Percentiles rank a stretch among this genome's conserved stretches.
Conservation (phyloP, 257 asterid species). For the Ophiorrhiza pumila region DNA sequence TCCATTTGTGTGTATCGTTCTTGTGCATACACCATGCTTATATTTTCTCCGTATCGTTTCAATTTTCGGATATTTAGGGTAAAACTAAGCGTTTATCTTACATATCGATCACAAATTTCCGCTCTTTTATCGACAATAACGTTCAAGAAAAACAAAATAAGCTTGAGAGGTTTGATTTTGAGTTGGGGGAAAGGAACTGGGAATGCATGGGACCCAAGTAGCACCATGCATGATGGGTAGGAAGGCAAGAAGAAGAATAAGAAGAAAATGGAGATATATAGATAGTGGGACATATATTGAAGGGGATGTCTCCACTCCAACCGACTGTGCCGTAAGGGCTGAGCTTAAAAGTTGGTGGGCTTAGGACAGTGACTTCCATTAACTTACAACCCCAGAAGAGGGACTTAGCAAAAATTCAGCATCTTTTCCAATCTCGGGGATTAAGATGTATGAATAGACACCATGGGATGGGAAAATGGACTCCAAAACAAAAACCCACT, state of each 20-base stretch:
- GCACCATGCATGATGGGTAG: slow-evolving; percentile 11
- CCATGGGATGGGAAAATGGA: slow-evolving; percentile 1
- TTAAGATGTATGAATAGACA: slow-evolving; percentile 19
- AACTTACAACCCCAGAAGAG: slow-evolving; percentile 21
- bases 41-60: no score
- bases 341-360: slow-evolving; percentile 25
- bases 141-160: neutral
- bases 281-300: slow-evolving; percentile 27
- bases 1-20: no score
- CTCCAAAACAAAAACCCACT: neutral
- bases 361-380: slow-evolving; percentile 29
- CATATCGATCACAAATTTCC: no score
- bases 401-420: slow-evolving; percentile 21
- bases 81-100: no score
- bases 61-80: no score
- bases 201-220: slow-evolving; percentile 12
- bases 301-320: slow-evolving; percentile 34
- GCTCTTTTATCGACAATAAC: no score
- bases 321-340: slow-evolving; percentile 30
- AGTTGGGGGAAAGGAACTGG: neutral
- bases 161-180: neutral
- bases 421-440: slow-evolving; percentile 32
- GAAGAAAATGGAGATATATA: neutral
- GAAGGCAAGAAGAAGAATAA: neutral
- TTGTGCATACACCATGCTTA: no score